Evolutionary conservation across 2,329 filamentous ascomycete genomes (phyloP).

Genomic region (Fusarium goolgardi): DNA sequence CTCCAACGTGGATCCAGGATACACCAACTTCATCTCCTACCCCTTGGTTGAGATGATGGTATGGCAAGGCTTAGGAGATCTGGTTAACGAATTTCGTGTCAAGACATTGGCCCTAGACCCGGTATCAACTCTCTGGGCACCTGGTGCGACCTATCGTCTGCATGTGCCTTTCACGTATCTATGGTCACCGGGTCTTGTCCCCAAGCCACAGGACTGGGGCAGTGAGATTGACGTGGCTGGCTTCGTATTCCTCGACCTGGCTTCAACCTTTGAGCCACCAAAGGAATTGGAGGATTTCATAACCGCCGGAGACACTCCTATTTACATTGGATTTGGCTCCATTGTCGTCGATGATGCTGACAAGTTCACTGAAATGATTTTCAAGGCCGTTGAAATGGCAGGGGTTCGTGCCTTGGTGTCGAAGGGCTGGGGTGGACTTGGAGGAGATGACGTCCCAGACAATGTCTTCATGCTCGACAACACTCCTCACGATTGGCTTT

Average conservation of each 20-base stretch:
- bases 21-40: conserved; percentile 85
- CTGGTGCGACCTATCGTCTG: conserved; percentile 76
- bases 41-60: conserved; percentile 86
- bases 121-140: conserved; percentile 81
- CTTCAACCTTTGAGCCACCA: conserved; percentile 70
- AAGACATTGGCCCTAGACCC: conserved; percentile 77
- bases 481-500: conserved; percentile 81
- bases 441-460: conserved; percentile 67
- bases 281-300: conserved; percentile 67
- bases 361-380: conserved; percentile 75
- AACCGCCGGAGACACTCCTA: conserved; percentile 65
- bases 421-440: conserved; percentile 80
- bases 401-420: conserved; percentile 78
- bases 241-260: conserved; percentile 80
- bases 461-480: conserved; percentile 79
- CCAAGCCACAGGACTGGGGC: conserved; percentile 76
- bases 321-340: conserved; percentile 82
- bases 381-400: conserved; percentile 72
- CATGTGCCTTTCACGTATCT: conserved; percentile 82
- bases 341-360: conserved; percentile 81
- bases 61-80: conserved; percentile 87
- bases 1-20: conserved; percentile 76
- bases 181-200: conserved; percentile 74
- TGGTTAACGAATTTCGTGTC: conserved; percentile 79
- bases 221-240: conserved; percentile 78